These are phyloP conservation scores for Blastobotrys ciferrii DNA, from an alignment of 1,139 yeast species.

Conservation along the genomic window DNA sequence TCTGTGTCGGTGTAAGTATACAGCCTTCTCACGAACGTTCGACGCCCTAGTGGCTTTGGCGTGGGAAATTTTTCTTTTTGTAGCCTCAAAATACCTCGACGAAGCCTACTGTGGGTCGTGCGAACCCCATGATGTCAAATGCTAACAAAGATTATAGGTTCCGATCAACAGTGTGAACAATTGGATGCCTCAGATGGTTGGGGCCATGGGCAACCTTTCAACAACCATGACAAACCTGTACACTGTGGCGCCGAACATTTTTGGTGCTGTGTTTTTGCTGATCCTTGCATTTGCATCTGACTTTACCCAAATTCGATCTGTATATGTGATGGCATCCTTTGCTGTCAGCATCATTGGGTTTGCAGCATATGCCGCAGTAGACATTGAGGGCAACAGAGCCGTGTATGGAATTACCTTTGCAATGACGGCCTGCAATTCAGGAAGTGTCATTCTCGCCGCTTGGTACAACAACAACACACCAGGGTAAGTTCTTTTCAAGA, in stretches of 20 bases:
- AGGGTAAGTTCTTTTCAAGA: slow-evolving; percentile 25
- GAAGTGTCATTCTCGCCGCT: slow-evolving; percentile 47
- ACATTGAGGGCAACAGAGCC: slow-evolving; percentile 40
- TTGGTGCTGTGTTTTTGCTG: slow-evolving; percentile 50
- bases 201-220: slow-evolving; percentile 48
- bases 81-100: no score
- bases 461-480: slow-evolving; percentile 55
- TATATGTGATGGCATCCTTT: slow-evolving; percentile 43
- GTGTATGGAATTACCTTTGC: slow-evolving; percentile 55
- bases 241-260: slow-evolving; percentile 57
- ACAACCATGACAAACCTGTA: slow-evolving; percentile 50
- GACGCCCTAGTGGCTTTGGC: no score
- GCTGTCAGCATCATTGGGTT: slow-evolving; percentile 45
- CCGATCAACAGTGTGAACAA: slow-evolving; percentile 49
- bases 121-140: no score
- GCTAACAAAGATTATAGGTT: neutral
- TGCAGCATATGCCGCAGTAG: slow-evolving; percentile 47
- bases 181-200: slow-evolving; percentile 55
- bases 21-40: neutral
- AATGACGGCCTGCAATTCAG: slow-evolving; percentile 49
- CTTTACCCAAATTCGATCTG: slow-evolving; percentile 43
- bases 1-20: slow-evolving; percentile 43
- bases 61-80: no score
- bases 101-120: no score
- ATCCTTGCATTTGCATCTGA: slow-evolving; percentile 50